A percentile compares a stretch with the other conserved stretches of the same genome.
Evolutionary conservation across 2,329 filamentous ascomycete species (phyloP).

Genomic region (Exophiala sp.): DNA sequence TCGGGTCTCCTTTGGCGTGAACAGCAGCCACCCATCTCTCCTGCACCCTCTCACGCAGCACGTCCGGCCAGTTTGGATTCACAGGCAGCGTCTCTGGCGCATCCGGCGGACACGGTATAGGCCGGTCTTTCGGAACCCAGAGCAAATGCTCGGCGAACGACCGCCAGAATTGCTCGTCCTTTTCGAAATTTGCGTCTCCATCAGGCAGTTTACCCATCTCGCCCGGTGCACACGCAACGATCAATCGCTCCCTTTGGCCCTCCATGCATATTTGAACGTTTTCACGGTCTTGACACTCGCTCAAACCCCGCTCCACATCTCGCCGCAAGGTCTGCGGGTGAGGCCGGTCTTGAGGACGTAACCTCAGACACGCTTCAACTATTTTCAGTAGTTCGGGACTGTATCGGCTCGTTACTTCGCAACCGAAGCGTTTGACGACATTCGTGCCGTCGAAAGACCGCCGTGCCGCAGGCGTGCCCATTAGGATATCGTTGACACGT

Average conservation of each 20-base stretch:
- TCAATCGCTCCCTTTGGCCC: not conserved
- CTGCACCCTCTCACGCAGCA: not conserved
- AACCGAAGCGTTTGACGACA: not conserved
- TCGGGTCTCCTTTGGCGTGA: not conserved
- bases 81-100: not conserved
- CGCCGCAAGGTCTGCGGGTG: not conserved
- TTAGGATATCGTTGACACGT: conserved; percentile 6
- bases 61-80: conserved; percentile 1
- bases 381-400: conserved; percentile 11
- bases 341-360: conserved; percentile 9
- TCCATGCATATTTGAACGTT: not conserved
- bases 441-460: conserved; percentile 1
- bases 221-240: not conserved
- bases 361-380: conserved; percentile 5
- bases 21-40: conserved; percentile 1
- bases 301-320: not conserved
- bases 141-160: conserved; percentile 12
- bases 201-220: not conserved
- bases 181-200: conserved; percentile 6
- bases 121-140: not conserved
- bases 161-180: conserved; percentile 3
- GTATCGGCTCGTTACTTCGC: no score
- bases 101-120: conserved; percentile 6
- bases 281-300: not conserved
- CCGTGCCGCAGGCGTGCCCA: not conserved